Conservation (phyloP, 257 asterid genomes). For the Marsdenia floribunda region DNA sequence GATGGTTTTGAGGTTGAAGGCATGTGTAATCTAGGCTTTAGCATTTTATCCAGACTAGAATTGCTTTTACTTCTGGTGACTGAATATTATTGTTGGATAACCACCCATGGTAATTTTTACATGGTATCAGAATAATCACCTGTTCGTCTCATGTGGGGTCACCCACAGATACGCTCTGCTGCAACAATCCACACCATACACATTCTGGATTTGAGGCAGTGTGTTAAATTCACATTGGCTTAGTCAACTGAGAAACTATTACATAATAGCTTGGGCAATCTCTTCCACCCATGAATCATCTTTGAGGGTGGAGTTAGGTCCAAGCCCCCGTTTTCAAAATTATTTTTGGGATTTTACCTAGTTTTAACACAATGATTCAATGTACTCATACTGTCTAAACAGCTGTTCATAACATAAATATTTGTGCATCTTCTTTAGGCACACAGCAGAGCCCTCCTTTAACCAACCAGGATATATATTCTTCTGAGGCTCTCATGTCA, state of each 20-base stretch:
- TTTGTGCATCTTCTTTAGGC: constrained; percentile 55
- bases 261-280: neutral
- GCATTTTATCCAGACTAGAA: neutral
- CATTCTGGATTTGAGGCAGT: neutral
- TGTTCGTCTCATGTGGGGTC: too few relatives aligned
- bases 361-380: neutral
- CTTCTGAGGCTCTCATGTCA: constrained; percentile 42
- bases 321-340: neutral
- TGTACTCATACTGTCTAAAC: neutral
- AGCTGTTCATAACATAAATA: neutral
- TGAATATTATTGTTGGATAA: neutral
- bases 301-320: neutral
- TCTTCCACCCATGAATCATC: neutral
- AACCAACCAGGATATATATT: constrained; percentile 39
- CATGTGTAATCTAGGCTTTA: too few relatives aligned
- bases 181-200: neutral
- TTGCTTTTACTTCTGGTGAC: neutral
- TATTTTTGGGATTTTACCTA: neutral
- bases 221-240: neutral
- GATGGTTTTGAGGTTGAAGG: neutral
- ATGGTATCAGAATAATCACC: too few relatives aligned
- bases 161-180: neutral
- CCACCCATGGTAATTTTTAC: too few relatives aligned
- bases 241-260: neutral
- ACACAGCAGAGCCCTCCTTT: constrained; percentile 64